Evolutionary conservation across 2,329 filamentous ascomycete genomes (phyloP), one percentile per base, ranked within the genome.

Genomic region (Tolypocladium nubicola): DNA sequence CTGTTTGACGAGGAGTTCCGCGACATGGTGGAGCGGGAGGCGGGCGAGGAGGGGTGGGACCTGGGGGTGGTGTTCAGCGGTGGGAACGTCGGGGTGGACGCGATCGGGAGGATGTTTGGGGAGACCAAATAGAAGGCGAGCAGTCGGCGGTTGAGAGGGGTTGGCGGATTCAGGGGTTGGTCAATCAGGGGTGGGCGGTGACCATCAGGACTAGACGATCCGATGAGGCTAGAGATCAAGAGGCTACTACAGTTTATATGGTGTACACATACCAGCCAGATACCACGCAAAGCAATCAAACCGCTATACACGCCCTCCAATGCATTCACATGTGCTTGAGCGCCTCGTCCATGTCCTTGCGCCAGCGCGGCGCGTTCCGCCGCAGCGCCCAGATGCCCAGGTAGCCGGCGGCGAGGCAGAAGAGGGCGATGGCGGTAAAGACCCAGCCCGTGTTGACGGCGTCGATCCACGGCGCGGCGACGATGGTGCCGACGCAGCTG

Each of bases 1-100:
- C 74, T 97, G 63, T 97, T 84, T 62, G 88, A 96, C 69, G 89
- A 95, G 72, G 89, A 91, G 4, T 97, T 97, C 61, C 76, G 90
- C 58, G 69, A 67, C 14, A 71, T 87, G 71, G 87, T 92, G 11
- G 84, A 90, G 74, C 71, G 66, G 59, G 88, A 92, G 70, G 88
- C 77, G 0, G 88, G 89, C 0, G 78, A 83, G 55, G 76, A 81
- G 14, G 90, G 89, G 0, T 96, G 91, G 90, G 81, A 86, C 68
- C 60, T 86, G 30, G 83, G 83, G 0, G 61, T 86, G 41, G 78
- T 86, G 52, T 74, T 86, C 57, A 82, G 77, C 53, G 83, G 83
- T 1, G 83, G 83, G 0, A 86, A 86, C 67, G 74, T 85, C 1
- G 78, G 75, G 53, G 65, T 84, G 8, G 80, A 83, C 60, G 75